A percentile compares a stretch with the other conserved stretches of the same genome.
These are phyloP conservation scores for Skeletonema tropicum DNA, from an alignment of 108 stramenopile genomes.

Conservation along the genomic window DNA sequence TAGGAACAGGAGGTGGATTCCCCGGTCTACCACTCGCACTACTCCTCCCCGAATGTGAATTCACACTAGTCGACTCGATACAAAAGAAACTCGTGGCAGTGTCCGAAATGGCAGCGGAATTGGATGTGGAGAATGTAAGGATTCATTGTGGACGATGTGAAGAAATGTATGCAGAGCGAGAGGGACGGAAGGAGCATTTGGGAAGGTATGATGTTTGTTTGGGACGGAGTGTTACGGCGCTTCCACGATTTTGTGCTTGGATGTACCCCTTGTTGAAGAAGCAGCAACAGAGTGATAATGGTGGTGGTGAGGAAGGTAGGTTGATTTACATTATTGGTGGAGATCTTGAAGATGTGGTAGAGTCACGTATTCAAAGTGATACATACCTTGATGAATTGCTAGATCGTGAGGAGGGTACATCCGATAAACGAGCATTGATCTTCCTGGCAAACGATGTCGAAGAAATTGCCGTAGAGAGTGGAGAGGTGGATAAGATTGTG, in stretches of 20 bases:
- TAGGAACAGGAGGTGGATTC: constrained; percentile 90
- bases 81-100: constrained; percentile 84
- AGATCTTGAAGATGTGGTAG: constrained; percentile 61
- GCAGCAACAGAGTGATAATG: neutral
- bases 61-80: constrained; percentile 81
- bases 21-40: constrained; percentile 91
- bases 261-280: constrained; percentile 60
- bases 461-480: constrained; percentile 62
- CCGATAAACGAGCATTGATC: constrained; percentile 77
- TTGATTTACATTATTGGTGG: constrained; percentile 86
- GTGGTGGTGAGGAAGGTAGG: constrained; percentile 32
- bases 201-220: constrained; percentile 64
- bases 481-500: constrained; percentile 43
- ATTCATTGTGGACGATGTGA: constrained; percentile 80
- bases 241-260: constrained; percentile 82
- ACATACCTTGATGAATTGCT: constrained; percentile 55
- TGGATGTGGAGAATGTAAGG: constrained; percentile 71
- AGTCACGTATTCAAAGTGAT: constrained; percentile 46
- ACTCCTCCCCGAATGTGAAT: constrained; percentile 63
- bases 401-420: constrained; percentile 40
- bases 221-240: constrained; percentile 78
- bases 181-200: constrained; percentile 20
- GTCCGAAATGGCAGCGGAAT: constrained; percentile 71
- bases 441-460: constrained; percentile 52
- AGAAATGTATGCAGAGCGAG: constrained; percentile 35